Conservation (phyloP, 805 yeast genomes). For the Yarrowia sp. region DNA sequence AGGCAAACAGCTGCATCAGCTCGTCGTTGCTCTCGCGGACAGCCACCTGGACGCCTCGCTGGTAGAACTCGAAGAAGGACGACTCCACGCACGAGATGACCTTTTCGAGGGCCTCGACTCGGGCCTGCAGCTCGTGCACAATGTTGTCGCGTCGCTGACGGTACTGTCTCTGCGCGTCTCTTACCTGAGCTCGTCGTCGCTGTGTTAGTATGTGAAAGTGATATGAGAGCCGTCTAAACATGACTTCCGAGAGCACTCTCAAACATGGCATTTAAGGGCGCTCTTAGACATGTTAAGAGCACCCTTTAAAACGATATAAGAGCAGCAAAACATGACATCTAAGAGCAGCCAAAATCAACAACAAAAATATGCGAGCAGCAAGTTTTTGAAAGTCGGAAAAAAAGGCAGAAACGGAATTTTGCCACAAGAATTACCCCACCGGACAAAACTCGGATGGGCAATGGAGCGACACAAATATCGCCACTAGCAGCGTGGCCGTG, state of each 20-base stretch:
- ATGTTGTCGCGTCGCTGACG: constrained; percentile 30
- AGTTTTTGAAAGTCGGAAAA: not conserved
- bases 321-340: too few relatives aligned
- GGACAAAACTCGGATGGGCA: too few relatives aligned
- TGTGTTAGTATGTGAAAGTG: constrained; percentile 12
- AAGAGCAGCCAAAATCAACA: too few relatives aligned
- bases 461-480: not conserved
- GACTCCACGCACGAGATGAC: constrained; percentile 26
- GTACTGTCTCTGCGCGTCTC: constrained; percentile 31
- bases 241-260: too few relatives aligned
- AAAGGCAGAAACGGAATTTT: too few relatives aligned
- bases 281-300: too few relatives aligned
- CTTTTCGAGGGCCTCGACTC: constrained; percentile 26
- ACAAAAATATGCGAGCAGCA: too few relatives aligned
- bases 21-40: constrained; percentile 25
- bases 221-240: too few relatives aligned
- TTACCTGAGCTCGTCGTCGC: constrained; percentile 31
- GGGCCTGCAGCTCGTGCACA: constrained; percentile 20
- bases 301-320: too few relatives aligned
- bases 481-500: not conserved
- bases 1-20: constrained; percentile 29
- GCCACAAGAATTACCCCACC: too few relatives aligned
- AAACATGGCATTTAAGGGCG: too few relatives aligned
- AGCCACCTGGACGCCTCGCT: constrained; percentile 29
- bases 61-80: constrained; percentile 28